phyloP scores from a whole-genome alignment of 2,329 filamentous ascomycete genomes.

The Fusarium sp. region DNA sequence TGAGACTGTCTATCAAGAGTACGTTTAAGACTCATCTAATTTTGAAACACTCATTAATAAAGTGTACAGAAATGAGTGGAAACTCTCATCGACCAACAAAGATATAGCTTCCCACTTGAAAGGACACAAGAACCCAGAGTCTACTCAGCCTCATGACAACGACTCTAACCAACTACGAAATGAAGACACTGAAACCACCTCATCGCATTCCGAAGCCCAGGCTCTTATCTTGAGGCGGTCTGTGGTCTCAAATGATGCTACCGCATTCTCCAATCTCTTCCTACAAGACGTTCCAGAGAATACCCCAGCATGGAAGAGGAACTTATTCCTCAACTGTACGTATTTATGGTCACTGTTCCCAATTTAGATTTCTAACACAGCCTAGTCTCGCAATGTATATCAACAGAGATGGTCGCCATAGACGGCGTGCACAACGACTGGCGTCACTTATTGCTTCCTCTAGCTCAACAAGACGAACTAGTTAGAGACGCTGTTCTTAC shows the following conservation, averaged over 20 bases:
- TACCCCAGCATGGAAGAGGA: slow-evolving; percentile 28
- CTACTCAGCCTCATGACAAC: rapidly evolving
- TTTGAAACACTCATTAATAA: background rate
- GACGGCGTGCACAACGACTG: slow-evolving; percentile 44
- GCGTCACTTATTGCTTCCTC: slow-evolving; percentile 39
- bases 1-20: slow-evolving; percentile 40
- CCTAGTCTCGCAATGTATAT: slow-evolving; percentile 36
- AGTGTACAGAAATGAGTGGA: slow-evolving; percentile 18
- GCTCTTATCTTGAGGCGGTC: background rate
- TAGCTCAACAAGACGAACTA: slow-evolving; percentile 32
- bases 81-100: background rate
- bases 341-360: rapidly evolving
- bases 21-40: rapidly evolving
- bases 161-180: background rate
- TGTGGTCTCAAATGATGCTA: background rate
- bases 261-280: slow-evolving; percentile 1
- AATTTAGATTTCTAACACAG: background rate
- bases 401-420: slow-evolving; percentile 43
- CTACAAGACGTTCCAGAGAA: slow-evolving; percentile 22
- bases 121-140: background rate
- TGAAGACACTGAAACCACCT: background rate
- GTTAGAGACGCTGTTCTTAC: slow-evolving; percentile 42
- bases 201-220: background rate
- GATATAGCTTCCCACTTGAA: background rate
- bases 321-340: slow-evolving; percentile 36